Evolutionary conservation across 2,329 filamentous ascomycete species (phyloP).

Genomic region (Uncinocarpus reesii): DNA sequence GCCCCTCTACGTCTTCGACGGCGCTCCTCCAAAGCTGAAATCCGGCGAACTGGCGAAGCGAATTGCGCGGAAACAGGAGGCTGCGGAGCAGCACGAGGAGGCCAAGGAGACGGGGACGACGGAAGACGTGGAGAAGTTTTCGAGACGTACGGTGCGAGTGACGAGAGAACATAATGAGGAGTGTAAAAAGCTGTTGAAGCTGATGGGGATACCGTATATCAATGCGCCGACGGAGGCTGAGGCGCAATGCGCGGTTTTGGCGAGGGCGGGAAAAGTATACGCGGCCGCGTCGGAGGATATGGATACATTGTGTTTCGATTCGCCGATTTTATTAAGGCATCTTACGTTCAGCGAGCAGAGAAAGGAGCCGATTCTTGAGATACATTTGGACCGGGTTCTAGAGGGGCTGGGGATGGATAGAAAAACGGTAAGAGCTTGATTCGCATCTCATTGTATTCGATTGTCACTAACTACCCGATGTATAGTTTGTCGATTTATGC

Average conservation of each 20-base stretch:
- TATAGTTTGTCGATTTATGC: conserved; percentile 89
- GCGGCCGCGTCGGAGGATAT: conserved; percentile 96
- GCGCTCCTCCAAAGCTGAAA: conserved; percentile 92
- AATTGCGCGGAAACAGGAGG: conserved; percentile 88
- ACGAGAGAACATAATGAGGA: conserved; percentile 96
- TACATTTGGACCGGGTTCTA: conserved; percentile 75
- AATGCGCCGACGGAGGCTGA: conserved; percentile 94
- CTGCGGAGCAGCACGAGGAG: conserved; percentile 79
- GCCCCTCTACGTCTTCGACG: conserved; percentile 95
- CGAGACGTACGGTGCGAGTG: conserved; percentile 79
- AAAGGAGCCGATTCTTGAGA: conserved; percentile 96
- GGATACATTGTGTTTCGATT: conserved; percentile 93
- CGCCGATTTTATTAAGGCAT: conserved; percentile 81
- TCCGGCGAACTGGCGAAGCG: conserved; percentile 94
- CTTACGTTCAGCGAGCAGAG: conserved; percentile 94
- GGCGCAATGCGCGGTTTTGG: conserved; percentile 86
- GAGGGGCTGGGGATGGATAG: conserved; percentile 81
- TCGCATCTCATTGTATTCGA: neutral
- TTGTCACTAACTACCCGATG: conserved; percentile 1
- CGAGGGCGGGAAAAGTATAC: conserved; percentile 86
- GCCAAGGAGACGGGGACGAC: conserved; percentile 95
- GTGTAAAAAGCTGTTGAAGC: conserved; percentile 76
- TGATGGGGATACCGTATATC: conserved; percentile 95
- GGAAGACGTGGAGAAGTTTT: conserved; percentile 97
- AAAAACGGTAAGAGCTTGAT: conserved; percentile 52